phyloP scores from a whole-genome alignment of 164 flowering plant genomes.

The Kingdonia uniflora region DNA sequence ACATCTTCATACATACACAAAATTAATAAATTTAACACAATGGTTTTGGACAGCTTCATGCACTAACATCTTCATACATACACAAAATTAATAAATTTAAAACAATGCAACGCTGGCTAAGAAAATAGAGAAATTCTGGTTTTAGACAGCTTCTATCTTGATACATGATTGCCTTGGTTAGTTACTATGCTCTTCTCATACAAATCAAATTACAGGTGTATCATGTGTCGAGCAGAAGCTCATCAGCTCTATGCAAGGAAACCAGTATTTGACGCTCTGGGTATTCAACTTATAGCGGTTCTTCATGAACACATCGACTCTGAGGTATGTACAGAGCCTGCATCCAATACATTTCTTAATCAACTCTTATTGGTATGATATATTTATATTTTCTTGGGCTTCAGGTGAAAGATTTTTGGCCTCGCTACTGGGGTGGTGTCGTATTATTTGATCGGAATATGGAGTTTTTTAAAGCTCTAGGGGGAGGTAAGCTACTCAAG shows the following conservation, averaged over 20 bases:
- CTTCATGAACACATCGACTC: conserved; percentile 66
- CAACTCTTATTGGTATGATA: too few species aligned
- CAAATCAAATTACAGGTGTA: conserved; percentile 50
- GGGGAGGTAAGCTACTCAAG: conserved; percentile 63
- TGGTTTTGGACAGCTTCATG: too few species aligned
- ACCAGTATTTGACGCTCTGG: conserved; percentile 66
- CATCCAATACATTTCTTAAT: background rate
- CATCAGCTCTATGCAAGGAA: conserved; percentile 65
- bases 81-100: too few species aligned
- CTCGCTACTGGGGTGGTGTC: conserved; percentile 73
- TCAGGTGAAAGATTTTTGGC: conserved; percentile 79
- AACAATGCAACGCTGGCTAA: too few species aligned
- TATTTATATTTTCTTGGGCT: background rate
- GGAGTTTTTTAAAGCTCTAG: conserved; percentile 72
- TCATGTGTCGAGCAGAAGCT: conserved; percentile 89
- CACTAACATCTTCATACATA: too few species aligned
- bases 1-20: too few species aligned
- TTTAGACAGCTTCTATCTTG: too few species aligned
- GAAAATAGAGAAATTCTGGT: too few species aligned
- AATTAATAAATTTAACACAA: too few species aligned
- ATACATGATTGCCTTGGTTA: too few species aligned
- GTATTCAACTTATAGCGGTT: conserved; percentile 55
- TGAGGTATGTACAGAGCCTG: conserved; percentile 35
- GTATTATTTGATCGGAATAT: conserved; percentile 35
- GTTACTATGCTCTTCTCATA: background rate